Percentiles rank a stretch among this genome's conserved stretches.
Conservation (phyloP, 208 protist species). For the Blastocrithidia nonstop region DNA sequence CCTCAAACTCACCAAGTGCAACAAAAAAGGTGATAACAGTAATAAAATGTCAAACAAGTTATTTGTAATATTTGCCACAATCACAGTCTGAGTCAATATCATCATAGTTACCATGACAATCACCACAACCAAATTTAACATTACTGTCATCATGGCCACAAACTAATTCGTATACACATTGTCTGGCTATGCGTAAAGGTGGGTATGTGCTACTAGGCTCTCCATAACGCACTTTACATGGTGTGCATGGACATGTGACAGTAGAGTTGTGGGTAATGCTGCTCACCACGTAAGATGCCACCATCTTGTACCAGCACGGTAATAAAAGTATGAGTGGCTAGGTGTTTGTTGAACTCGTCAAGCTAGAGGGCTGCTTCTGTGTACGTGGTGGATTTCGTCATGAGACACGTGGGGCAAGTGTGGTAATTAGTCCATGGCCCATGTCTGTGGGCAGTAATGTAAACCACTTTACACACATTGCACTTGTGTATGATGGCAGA, state of each 20-base stretch:
- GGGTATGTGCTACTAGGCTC: too few relatives aligned
- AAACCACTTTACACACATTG: constrained; percentile 63
- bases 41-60: too few relatives aligned
- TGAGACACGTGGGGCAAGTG: constrained; percentile 59
- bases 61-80: too few relatives aligned
- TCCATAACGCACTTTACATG: constrained; percentile 37
- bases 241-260: constrained; percentile 59
- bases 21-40: too few relatives aligned
- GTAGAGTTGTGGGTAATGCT: constrained; percentile 79
- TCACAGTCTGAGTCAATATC: too few relatives aligned
- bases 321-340: constrained; percentile 76
- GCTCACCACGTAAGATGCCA: constrained; percentile 51
- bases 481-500: constrained; percentile 73
- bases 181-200: too few relatives aligned
- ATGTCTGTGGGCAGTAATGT: constrained; percentile 26
- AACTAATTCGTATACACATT: too few relatives aligned
- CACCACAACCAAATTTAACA: too few relatives aligned
- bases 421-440: constrained; percentile 51
- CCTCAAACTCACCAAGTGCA: too few relatives aligned
- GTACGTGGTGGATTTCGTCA: constrained; percentile 80
- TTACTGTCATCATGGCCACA: too few relatives aligned
- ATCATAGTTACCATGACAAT: too few relatives aligned
- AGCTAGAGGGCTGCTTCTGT: constrained; percentile 58
- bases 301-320: constrained; percentile 81
- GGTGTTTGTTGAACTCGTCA: constrained; percentile 74